These are phyloP conservation scores for Aureococcus anophagefferens DNA, from an alignment of 108 stramenopile genomes.

Conservation along the genomic window DNA sequence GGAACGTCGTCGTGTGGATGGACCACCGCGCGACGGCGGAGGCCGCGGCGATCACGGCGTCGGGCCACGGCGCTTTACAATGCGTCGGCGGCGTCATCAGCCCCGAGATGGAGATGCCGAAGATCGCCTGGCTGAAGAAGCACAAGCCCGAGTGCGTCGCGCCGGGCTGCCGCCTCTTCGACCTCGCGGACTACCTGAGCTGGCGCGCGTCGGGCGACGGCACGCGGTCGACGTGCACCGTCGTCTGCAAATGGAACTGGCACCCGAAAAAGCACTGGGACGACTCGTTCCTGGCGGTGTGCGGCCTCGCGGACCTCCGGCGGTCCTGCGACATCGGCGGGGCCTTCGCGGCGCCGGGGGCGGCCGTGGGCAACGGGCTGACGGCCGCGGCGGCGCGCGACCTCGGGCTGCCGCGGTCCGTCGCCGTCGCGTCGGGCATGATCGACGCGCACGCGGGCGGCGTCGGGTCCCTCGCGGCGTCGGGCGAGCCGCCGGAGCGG, in stretches of 20 bases:
- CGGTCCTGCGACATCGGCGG: neutral
- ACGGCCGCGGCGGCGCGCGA: neutral
- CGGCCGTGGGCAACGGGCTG: neutral
- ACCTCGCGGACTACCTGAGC: slow-evolving; percentile 17
- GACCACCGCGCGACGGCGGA: slow-evolving; percentile 18
- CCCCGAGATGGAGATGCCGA: slow-evolving; percentile 22
- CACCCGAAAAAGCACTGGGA: neutral
- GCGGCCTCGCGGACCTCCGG: slow-evolving; percentile 3
- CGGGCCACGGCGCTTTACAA: neutral
- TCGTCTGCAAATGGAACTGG: slow-evolving; percentile 19
- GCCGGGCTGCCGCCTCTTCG: neutral
- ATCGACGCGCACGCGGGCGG: slow-evolving; percentile 21
- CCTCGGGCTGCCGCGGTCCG: neutral
- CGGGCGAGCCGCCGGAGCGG: neutral
- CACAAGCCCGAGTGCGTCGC: neutral
- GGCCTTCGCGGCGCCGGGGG: neutral
- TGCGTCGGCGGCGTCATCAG: slow-evolving; percentile 16
- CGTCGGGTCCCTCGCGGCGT: slow-evolving; percentile 1
- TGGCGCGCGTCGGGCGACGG: slow-evolving; percentile 4
- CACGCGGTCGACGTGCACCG: slow-evolving; percentile 11
- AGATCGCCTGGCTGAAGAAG: slow-evolving; percentile 9
- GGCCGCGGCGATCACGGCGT: slow-evolving; percentile 11
- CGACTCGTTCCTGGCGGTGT: neutral
- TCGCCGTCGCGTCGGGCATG: neutral
- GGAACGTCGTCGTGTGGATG: slow-evolving; percentile 20